phyloP scores from a whole-genome alignment of 768 basidiomycete genomes.

The Macrolepiota fuliginosa region DNA sequence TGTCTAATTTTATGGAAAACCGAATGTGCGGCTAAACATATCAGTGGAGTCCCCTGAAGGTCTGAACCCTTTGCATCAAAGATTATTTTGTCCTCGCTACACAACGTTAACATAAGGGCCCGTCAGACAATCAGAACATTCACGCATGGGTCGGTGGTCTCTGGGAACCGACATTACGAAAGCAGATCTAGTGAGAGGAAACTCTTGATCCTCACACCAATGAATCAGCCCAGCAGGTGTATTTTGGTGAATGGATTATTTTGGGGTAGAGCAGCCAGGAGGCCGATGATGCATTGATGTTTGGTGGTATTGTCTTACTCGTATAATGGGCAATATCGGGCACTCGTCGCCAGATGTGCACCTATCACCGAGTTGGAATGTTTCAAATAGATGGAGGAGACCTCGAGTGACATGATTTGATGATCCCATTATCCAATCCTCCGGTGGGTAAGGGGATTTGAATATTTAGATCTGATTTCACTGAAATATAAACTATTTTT shows the following conservation, averaged over 20 bases:
- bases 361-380: background rate
- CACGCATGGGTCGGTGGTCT: background rate
- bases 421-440: background rate
- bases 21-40: background rate
- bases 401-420: background rate
- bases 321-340: background rate
- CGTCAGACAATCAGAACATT: background rate
- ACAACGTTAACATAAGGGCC: background rate
- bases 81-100: background rate
- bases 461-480: background rate
- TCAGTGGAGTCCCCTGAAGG: background rate
- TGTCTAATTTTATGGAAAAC: background rate
- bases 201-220: background rate
- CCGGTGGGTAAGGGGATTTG: background rate
- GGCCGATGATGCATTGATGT: background rate
- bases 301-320: too few relatives aligned
- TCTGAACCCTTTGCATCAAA: background rate
- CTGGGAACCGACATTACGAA: background rate
- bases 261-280: background rate
- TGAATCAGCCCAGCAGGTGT: background rate
- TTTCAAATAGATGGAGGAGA: background rate
- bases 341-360: background rate
- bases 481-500: background rate
- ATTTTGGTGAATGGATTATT: background rate
- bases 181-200: background rate